Conservation (phyloP, 2,329 filamentous ascomycete genomes). For the Clarireedia hainanense region DNA sequence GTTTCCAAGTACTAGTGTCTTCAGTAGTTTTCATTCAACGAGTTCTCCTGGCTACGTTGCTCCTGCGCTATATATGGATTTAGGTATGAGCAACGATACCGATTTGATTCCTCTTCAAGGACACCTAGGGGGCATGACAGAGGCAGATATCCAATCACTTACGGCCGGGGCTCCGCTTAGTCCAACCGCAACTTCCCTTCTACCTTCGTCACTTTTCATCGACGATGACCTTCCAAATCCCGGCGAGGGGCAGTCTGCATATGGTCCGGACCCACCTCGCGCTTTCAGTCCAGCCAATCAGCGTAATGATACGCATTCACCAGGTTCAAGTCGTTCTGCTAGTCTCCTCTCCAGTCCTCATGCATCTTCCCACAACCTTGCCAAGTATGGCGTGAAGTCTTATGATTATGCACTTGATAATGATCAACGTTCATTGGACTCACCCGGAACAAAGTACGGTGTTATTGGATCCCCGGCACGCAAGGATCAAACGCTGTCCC, state of each 20-base stretch:
- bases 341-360: conserved; percentile 55
- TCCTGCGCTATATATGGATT: conserved; percentile 38
- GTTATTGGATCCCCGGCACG: conserved; percentile 24
- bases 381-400: conserved; percentile 36
- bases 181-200: conserved; percentile 64
- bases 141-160: conserved; percentile 53
- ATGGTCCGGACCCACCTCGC: conserved; percentile 27
- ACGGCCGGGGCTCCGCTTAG: conserved; percentile 64
- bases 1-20: conserved; percentile 32
- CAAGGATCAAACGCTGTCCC: conserved; percentile 36
- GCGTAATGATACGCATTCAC: conserved; percentile 48
- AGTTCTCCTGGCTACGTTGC: conserved; percentile 41
- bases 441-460: conserved; percentile 23
- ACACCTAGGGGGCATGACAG: conserved; percentile 41
- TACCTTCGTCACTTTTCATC: conserved; percentile 59
- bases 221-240: conserved; percentile 51
- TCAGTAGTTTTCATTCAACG: conserved; percentile 35
- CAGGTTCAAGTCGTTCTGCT: conserved; percentile 47
- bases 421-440: conserved; percentile 24
- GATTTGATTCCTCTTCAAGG: conserved; percentile 25
- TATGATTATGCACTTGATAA: conserved; percentile 21
- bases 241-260: conserved; percentile 20
- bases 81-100: conserved; percentile 25
- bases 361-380: conserved; percentile 50
- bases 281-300: conserved; percentile 32